Base-by-base conservation (phyloP, 495 filamentous ascomycete genomes). In the Hapsidospora chrysogenum region DNA sequence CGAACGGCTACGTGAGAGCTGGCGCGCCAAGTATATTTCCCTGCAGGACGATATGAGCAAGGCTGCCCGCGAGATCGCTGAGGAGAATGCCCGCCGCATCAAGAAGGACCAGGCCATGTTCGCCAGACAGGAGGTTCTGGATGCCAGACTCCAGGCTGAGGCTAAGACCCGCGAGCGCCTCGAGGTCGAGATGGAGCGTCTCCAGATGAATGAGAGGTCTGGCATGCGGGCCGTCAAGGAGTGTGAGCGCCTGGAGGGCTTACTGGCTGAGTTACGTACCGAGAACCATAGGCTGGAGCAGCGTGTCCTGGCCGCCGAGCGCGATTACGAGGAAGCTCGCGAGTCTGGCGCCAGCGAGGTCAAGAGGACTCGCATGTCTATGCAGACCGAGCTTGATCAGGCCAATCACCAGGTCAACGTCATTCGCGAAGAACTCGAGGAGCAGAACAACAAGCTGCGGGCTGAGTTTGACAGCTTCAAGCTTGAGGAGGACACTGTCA, bases 11-110 rank as follows among this genome's bases (percentile, higher is more conserved):
- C 75, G 84, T 35, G 79, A 85, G 43, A 69, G 62, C 45, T 78
- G 92, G 59, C 73, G 80, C 41, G 63, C 66, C 47, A 87, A 85
- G 50, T 77, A 93, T 46, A 72, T 85, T 43, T 68, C 65, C 35
- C 57, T 96, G 31, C 85, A 94, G 57, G 69, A 79, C 43, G 81
- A 94, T 37, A 83, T 96, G 77, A 68, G 73, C 9, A 62, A 57
- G 34, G 74, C 80, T n/a, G 75, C 78, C 36, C 64, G 67, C 29
- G 77, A 92, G 35, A 73, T 93, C 36, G 72, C 74, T 11, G 69
- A 76, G 37, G 85, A 94, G 48, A 83, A 85, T 47, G 70, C 76
- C n/a, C 60, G 66, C 16, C 83, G 75, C 59, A 63, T 66, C 30
- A 74, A 75, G 55, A 76, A 70, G 43, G 78, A 87, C 45, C 72